Conservation (phyloP, 202 grass and related monocot genomes). For the Digitaria exilis region DNA sequence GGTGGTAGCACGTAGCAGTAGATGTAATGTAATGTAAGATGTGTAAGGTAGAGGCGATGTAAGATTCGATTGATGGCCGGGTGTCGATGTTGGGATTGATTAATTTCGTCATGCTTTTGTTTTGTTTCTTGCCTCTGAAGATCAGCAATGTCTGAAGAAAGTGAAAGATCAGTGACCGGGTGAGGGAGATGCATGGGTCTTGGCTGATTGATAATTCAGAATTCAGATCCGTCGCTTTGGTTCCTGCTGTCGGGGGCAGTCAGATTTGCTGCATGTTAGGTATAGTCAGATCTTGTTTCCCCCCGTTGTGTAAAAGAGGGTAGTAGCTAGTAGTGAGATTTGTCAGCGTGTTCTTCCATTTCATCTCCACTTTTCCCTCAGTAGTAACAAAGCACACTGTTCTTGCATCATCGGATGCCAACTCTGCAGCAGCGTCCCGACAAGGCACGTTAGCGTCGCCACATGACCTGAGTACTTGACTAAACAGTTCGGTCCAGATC, state of each 20-base stretch:
- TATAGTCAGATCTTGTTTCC: neutral
- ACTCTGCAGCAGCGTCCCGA: neutral
- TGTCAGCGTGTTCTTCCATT: no score
- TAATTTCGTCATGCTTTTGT: neutral
- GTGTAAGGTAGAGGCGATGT: neutral
- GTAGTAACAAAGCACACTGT: no score
- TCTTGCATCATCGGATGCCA: slow-evolving; percentile 1
- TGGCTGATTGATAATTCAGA: neutral
- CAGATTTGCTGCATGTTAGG: neutral
- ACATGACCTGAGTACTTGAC: neutral
- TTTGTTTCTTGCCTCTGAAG: neutral
- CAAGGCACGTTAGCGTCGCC: neutral
- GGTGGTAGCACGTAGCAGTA: neutral
- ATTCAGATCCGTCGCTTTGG: neutral
- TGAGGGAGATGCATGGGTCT: neutral
- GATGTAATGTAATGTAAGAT: neutral
- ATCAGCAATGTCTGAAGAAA: neutral
- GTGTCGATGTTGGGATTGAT: neutral
- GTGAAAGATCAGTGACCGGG: neutral
- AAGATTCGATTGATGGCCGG: neutral
- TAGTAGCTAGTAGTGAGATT: no score
- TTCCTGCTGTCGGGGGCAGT: neutral
- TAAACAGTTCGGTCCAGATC: no score
- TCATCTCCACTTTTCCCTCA: neutral
- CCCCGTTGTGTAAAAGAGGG: no score